Conservation (phyloP, 2,329 filamentous ascomycete genomes). For the Botryotinia convoluta region DNA sequence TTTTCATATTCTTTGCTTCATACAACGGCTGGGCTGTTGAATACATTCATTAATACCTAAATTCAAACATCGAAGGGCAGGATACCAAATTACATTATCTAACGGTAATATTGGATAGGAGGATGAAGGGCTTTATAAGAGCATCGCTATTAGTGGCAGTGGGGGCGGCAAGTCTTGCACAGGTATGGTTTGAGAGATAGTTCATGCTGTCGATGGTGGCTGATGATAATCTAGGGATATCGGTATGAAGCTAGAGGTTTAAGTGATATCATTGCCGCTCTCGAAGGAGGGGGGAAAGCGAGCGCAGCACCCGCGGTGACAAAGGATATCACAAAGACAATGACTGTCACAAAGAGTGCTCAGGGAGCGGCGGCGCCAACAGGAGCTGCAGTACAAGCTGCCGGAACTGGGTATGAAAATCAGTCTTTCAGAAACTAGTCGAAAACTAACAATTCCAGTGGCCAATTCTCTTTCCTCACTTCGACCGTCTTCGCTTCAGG, state of each 20-base stretch:
- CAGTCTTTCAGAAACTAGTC: neutral
- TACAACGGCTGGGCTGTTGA: constrained; percentile 36
- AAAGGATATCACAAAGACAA: constrained; percentile 20
- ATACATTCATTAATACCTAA: constrained; percentile 24
- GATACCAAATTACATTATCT: neutral
- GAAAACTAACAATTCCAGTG: constrained; percentile 27
- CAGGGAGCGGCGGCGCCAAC: constrained; percentile 29
- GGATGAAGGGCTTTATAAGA: constrained; percentile 31
- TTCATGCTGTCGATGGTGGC: neutral
- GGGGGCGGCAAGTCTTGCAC: constrained; percentile 26
- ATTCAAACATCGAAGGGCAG: neutral
- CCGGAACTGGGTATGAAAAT: constrained; percentile 16
- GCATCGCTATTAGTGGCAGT: constrained; percentile 28
- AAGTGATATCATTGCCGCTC: constrained; percentile 27
- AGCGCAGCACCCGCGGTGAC: neutral
- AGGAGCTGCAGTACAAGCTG: constrained; percentile 21
- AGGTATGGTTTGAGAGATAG: constrained; percentile 24
- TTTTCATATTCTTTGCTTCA: constrained; percentile 28
- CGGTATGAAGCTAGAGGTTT: constrained; percentile 2
- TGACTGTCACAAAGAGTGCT: constrained; percentile 41
- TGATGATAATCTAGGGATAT: constrained; percentile 15
- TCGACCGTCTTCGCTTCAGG: constrained; percentile 40
- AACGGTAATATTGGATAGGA: neutral
- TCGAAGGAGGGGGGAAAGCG: constrained; percentile 24
- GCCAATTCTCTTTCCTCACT: constrained; percentile 41